These are phyloP conservation scores for Auricularia cornea DNA, from an alignment of 768 basidiomycete species.

Conservation along the genomic window DNA sequence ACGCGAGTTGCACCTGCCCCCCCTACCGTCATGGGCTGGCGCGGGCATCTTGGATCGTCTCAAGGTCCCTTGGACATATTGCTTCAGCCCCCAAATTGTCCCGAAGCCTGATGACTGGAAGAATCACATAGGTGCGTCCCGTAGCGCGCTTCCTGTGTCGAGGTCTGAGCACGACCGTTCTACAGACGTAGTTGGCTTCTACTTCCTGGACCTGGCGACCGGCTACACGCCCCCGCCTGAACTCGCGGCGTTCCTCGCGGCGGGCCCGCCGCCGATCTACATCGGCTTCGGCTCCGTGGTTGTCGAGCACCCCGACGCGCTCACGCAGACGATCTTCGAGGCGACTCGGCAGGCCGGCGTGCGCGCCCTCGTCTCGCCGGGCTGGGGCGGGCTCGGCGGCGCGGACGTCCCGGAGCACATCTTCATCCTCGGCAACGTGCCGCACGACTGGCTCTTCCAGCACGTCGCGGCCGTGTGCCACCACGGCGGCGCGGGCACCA, in stretches of 20 bases:
- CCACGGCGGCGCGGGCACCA: constrained; percentile 61
- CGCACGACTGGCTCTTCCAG: constrained; percentile 63
- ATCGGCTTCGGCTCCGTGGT: constrained; percentile 60
- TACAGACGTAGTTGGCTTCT: constrained; percentile 55
- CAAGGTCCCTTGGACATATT: constrained; percentile 56
- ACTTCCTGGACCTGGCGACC: constrained; percentile 47
- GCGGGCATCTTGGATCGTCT: constrained; percentile 43
- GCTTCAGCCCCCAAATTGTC: constrained; percentile 49
- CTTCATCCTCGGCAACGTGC: constrained; percentile 57
- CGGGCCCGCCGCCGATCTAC: constrained; percentile 47
- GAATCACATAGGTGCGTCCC: constrained; percentile 42
- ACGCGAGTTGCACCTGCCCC: constrained; percentile 37
- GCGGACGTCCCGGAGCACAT: constrained; percentile 41
- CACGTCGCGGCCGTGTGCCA: constrained; percentile 53
- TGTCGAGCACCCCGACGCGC: constrained; percentile 42
- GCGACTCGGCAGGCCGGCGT: constrained; percentile 48
- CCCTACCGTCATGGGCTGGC: constrained; percentile 42
- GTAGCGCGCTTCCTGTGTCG: not conserved
- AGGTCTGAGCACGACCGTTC: not conserved
- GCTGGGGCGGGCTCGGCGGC: constrained; percentile 58
- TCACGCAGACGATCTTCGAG: constrained; percentile 53
- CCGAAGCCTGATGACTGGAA: constrained; percentile 58
- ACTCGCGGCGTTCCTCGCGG: constrained; percentile 39
- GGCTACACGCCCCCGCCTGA: constrained; percentile 41
- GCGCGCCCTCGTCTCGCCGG: constrained; percentile 53